phyloP scores from a whole-genome alignment of 768 basidiomycete genomes.

The Boletus vinaceobasis region DNA sequence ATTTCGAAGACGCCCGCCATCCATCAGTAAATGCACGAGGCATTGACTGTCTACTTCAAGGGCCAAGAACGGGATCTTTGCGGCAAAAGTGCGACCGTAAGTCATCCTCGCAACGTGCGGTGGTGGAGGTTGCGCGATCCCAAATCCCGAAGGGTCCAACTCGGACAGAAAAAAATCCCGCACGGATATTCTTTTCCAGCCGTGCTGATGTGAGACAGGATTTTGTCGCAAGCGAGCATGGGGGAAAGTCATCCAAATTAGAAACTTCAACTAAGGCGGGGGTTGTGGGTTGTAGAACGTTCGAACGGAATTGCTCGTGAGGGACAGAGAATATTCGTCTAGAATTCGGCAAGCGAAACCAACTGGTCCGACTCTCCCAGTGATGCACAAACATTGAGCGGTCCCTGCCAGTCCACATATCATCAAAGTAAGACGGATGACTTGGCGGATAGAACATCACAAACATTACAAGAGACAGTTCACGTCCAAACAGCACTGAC shows the following conservation, averaged over 20 bases:
- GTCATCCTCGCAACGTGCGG: background rate
- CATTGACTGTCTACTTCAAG: constrained; percentile 6
- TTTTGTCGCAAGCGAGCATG: constrained; percentile 1
- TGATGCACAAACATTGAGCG: background rate
- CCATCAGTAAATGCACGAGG: constrained; percentile 26
- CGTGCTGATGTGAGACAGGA: background rate
- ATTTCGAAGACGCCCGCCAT: constrained; percentile 16
- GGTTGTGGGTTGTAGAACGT: constrained; percentile 1
- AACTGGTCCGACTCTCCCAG: background rate
- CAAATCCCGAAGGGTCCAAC: background rate
- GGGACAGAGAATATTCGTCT: background rate
- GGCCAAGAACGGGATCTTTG: constrained; percentile 1
- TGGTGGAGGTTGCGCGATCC: background rate
- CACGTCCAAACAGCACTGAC: constrained; percentile 3
- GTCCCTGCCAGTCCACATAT: background rate
- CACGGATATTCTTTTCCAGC: background rate
- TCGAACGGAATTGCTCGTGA: constrained; percentile 3
- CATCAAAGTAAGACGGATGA: constrained; percentile 1
- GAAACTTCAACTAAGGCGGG: background rate
- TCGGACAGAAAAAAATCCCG: background rate
- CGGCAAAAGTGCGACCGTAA: constrained; percentile 3
- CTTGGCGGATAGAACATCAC: background rate
- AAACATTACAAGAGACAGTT: constrained; percentile 2
- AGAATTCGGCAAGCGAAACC: background rate
- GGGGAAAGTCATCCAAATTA: constrained; percentile 1